phyloP scores from a whole-genome alignment of 1,139 yeast species.

The Saccharomycopsis hybrid region DNA sequence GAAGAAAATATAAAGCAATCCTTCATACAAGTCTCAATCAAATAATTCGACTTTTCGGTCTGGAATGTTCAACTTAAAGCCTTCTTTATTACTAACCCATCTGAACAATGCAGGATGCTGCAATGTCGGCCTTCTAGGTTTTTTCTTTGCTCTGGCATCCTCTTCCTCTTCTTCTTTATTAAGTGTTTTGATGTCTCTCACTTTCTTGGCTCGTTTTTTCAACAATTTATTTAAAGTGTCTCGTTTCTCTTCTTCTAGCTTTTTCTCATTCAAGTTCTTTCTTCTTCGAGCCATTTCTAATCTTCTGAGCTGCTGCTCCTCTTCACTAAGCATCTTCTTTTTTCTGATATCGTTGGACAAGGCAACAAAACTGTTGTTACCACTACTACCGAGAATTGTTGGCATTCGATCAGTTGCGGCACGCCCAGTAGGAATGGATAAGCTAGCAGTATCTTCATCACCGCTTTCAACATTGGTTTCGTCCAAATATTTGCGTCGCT shows the following conservation, averaged over 20 bases:
- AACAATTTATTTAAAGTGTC: constrained; percentile 83
- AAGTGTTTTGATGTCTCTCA: constrained; percentile 37
- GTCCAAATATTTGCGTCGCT: constrained; percentile 39
- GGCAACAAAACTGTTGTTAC: constrained; percentile 26
- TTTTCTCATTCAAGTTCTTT: constrained; percentile 75
- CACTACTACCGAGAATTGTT: neutral
- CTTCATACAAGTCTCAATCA: neutral
- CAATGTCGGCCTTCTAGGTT: constrained; percentile 34
- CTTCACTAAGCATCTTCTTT: constrained; percentile 62
- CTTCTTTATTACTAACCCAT: constrained; percentile 33
- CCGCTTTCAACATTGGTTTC: constrained; percentile 26
- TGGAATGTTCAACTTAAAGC: constrained; percentile 30
- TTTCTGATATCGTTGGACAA: constrained; percentile 33
- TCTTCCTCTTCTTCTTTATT: constrained; percentile 37
- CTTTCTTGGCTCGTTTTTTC: constrained; percentile 73
- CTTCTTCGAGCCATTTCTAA: constrained; percentile 89
- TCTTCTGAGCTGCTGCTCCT: constrained; percentile 72
- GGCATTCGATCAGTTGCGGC: neutral
- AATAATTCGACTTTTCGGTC: constrained; percentile 19
- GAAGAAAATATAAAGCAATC: too few relatives aligned
- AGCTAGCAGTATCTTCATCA: constrained; percentile 9
- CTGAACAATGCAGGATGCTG: constrained; percentile 45
- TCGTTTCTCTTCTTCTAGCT: constrained; percentile 84
- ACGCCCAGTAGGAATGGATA: constrained; percentile 1
- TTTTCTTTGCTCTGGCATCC: constrained; percentile 27